phyloP scores from a whole-genome alignment of 441 rosid genomes.

The Brassica hybrid region DNA sequence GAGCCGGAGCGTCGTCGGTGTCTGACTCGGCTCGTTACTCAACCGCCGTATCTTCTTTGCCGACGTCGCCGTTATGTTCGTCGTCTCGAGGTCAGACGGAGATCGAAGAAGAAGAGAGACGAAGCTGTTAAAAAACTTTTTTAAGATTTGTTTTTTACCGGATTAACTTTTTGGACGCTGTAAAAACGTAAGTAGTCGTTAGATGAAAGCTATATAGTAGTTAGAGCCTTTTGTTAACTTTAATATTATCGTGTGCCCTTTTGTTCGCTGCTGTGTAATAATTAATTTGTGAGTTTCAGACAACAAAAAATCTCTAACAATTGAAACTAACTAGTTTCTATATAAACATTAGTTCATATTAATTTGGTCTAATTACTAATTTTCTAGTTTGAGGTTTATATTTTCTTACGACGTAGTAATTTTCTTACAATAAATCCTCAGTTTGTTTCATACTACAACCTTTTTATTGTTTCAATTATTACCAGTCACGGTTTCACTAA shows the following conservation, averaged over 20 bases:
- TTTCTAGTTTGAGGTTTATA: too few species aligned
- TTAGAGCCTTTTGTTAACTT: conserved; percentile 18
- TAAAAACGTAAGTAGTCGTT: conserved; percentile 39
- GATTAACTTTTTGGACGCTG: conserved; percentile 25
- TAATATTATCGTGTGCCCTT: not conserved
- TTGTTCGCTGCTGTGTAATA: not conserved
- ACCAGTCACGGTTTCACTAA: not conserved
- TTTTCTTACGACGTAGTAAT: not conserved
- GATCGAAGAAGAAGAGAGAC: conserved; percentile 41
- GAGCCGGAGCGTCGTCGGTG: conserved; percentile 32
- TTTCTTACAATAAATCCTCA: not conserved
- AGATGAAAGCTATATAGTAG: not conserved
- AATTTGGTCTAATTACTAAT: too few species aligned
- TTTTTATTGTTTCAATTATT: not conserved
- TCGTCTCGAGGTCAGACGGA: conserved; percentile 33
- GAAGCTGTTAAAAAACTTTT: conserved; percentile 33
- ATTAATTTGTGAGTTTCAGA: not conserved
- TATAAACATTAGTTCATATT: not conserved
- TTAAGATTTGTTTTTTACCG: conserved; percentile 14
- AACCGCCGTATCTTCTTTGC: conserved; percentile 43
- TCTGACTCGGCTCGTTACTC: conserved; percentile 42
- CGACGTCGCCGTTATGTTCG: conserved; percentile 40
- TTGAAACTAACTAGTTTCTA: not conserved
- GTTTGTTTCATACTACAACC: not conserved
- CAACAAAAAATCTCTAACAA: not conserved